Conservation (phyloP, 805 yeast species). For the Cyberlindnera amylophila region DNA sequence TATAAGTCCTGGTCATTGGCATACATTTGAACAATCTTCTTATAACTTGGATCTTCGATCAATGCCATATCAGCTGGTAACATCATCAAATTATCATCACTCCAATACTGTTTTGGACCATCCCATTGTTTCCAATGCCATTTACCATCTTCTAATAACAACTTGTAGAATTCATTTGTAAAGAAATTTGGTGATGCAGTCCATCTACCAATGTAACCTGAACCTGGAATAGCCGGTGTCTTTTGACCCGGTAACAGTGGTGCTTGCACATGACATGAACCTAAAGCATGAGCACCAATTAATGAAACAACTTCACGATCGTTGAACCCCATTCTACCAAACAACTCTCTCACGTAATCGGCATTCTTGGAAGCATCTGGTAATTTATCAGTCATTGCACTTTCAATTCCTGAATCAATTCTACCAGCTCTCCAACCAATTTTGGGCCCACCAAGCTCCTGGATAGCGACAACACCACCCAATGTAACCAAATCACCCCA, state of each 20-base stretch:
- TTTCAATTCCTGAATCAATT: conserved; percentile 43
- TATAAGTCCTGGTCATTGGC: conserved; percentile 63
- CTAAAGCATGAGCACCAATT: conserved; percentile 74
- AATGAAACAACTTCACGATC: conserved; percentile 73
- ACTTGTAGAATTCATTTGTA: conserved; percentile 67
- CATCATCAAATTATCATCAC: conserved; percentile 75
- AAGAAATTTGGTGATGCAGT: conserved; percentile 74
- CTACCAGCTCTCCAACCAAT: conserved; percentile 81
- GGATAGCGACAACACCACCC: conserved; percentile 76
- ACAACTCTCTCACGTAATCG: conserved; percentile 59
- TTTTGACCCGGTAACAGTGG: conserved; percentile 24
- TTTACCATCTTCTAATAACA: conserved; percentile 46
- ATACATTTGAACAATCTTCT: conserved; percentile 58
- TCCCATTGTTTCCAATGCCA: conserved; percentile 56
- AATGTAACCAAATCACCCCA: conserved; percentile 79
- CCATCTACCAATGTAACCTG: conserved; percentile 91
- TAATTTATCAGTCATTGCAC: conserved; percentile 65
- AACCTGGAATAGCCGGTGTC: conserved; percentile 34
- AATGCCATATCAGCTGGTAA: conserved; percentile 76
- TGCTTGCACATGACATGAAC: conserved; percentile 61
- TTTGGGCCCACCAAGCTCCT: conserved; percentile 75
- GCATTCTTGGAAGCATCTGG: conserved; percentile 71
- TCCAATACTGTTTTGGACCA: conserved; percentile 60
- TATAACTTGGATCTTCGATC: conserved; percentile 55
- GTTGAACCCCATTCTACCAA: conserved; percentile 60